phyloP scores from a whole-genome alignment of 495 filamentous ascomycete genomes.

The Aspergillus nidulans region DNA sequence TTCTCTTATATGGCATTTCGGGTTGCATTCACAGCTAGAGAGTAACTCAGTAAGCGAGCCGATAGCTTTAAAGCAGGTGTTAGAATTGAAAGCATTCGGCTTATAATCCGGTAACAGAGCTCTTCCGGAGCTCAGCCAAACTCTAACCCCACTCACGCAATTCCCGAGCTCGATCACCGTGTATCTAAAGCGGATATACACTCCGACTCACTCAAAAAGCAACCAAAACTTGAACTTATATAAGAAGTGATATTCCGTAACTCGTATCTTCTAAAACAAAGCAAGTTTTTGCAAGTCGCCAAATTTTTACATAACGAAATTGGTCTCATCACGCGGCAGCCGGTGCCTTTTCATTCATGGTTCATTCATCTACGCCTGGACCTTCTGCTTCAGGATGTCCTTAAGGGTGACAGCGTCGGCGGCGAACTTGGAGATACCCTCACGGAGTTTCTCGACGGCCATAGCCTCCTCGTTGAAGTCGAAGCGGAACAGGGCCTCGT shows the following conservation, averaged over 20 bases:
- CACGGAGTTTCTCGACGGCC: conserved; percentile 96
- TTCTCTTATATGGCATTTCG: too few relatives aligned
- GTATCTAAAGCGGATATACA: not conserved
- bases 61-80: not conserved
- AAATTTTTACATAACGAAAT: conserved; percentile 24
- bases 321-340: conserved; percentile 12
- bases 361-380: conserved; percentile 47
- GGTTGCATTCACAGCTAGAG: too few relatives aligned
- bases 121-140: not conserved
- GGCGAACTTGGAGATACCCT: conserved; percentile 98
- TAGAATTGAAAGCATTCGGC: not conserved
- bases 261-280: conserved; percentile 35
- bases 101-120: not conserved
- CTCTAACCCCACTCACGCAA: not conserved
- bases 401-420: conserved; percentile 93
- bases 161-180: conserved; percentile 1
- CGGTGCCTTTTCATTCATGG: conserved; percentile 7
- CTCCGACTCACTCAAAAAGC: too few relatives aligned
- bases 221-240: conserved; percentile 6
- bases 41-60: too few relatives aligned
- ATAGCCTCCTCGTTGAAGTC: conserved; percentile 99
- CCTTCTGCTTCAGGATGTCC: conserved; percentile 82
- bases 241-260: conserved; percentile 12
- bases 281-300: conserved; percentile 19
- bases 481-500: conserved; percentile 92